Evolutionary conservation across 164 flowering plant species (phyloP).

Genomic region (Brasenia schreberi): DNA sequence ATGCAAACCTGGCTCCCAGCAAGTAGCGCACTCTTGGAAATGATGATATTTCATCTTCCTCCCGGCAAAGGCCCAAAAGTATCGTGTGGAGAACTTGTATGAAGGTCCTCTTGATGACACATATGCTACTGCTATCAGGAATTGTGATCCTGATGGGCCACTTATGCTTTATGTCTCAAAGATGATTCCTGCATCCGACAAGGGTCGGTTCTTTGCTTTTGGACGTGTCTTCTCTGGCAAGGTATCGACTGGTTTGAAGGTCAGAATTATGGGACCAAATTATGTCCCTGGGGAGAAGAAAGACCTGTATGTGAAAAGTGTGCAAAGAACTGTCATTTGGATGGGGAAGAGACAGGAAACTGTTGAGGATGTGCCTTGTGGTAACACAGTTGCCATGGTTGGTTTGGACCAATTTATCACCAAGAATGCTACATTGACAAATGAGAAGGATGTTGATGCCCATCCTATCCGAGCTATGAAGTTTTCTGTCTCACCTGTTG

Average conservation of each 20-base stretch:
- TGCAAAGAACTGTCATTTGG: slow-evolving; percentile 27
- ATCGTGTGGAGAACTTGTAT: slow-evolving; percentile 24
- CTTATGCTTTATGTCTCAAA: slow-evolving; percentile 25
- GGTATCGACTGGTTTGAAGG: slow-evolving; percentile 23
- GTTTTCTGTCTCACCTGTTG: slow-evolving; percentile 27
- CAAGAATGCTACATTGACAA: slow-evolving; percentile 26
- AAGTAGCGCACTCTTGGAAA: slow-evolving; percentile 16
- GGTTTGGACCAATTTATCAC: slow-evolving; percentile 27
- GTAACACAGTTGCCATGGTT: slow-evolving; percentile 22
- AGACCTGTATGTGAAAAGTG: slow-evolving; percentile 22
- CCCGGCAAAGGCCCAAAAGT: slow-evolving; percentile 22
- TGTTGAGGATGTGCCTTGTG: slow-evolving; percentile 31
- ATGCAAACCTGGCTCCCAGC: slow-evolving; percentile 30
- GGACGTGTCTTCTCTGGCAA: slow-evolving; percentile 26
- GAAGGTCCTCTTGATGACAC: slow-evolving; percentile 24
- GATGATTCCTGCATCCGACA: slow-evolving; percentile 28
- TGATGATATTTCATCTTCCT: slow-evolving; percentile 29
- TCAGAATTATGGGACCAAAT: slow-evolving; percentile 25
- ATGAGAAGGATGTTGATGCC: slow-evolving; percentile 27
- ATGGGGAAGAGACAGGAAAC: slow-evolving; percentile 29
- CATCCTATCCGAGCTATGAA: slow-evolving; percentile 32
- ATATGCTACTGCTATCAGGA: slow-evolving; percentile 23
- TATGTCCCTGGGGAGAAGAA: slow-evolving; percentile 24
- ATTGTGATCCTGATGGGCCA: slow-evolving; percentile 25
- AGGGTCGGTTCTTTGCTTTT: slow-evolving; percentile 25